Base-by-base conservation (phyloP, 2,329 filamentous ascomycete genomes). In the Coniochaeta ligniaria region DNA sequence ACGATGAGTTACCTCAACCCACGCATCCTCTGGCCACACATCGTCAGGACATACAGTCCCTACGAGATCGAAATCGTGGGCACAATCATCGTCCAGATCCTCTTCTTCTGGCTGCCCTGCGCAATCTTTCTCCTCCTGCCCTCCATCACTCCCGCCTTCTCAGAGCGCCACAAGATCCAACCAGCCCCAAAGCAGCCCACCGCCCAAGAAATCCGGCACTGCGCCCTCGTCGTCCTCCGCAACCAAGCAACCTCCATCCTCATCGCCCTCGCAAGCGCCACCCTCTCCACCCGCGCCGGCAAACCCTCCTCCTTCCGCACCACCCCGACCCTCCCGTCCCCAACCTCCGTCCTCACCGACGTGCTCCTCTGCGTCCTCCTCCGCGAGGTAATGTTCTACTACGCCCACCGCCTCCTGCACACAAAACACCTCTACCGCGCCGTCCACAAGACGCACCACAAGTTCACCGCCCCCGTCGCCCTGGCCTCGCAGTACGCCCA, bases 391-490 rank as follows among this genome's bases (percentile, higher is more conserved):
- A 64, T 82, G 20, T 85, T 85, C 70, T 85, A 85, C 72, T 83
- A 83, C 65, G 67, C 74, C 26, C 83, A 86, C 68, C 79, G 83
- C 7, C 65, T 81, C 3, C 72, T 86, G 5, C 83, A 85, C 69
- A 66, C 73, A 6, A 79, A 76, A 0, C 68, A 63, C 6, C 67
- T 83, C 6, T 85, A 85, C 71, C 69, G 69, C 12, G 70, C 70
- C 35, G 76, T 85, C 61, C 83, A 85, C 72, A 84, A 84, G 64
- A 72, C 72, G 24, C 83, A 86, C 65, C 83, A 85, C 71, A 72
- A 72, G 26, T 85, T 84, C 71, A 81, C 77, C 0, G 80, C 82
- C 1, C 83, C 82, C 0, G 77, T 86, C 2, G 78, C 80, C 0
- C 73, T 85, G 6, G 75, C 82, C 0, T 80, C 82, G 1, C 80